phyloP scores from a whole-genome alignment of 2,329 filamentous ascomycete genomes.

The Hymenoscyphus infarciens region DNA sequence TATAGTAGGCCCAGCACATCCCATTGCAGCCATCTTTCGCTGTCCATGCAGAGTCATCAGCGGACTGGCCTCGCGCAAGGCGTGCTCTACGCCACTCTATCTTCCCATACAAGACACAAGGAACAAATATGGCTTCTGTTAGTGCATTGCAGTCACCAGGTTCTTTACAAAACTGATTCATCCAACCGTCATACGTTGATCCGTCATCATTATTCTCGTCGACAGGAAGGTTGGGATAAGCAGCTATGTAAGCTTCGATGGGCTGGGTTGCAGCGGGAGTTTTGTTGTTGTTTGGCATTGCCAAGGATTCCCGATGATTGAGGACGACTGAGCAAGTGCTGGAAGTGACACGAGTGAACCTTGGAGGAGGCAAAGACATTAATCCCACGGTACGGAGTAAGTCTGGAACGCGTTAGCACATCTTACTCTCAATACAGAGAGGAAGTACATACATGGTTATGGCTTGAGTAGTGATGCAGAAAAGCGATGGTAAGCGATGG shows the following conservation, averaged over 20 bases:
- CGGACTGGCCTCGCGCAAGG: slow-evolving; percentile 38
- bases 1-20: slow-evolving; percentile 36
- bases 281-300: not conserved
- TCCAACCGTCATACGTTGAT: slow-evolving; percentile 30
- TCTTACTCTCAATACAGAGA: not conserved
- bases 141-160: slow-evolving; percentile 36
- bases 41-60: slow-evolving; percentile 38
- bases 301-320: not conserved
- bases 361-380: not conserved
- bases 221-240: slow-evolving; percentile 6
- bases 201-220: slow-evolving; percentile 2
- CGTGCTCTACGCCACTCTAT: slow-evolving; percentile 42
- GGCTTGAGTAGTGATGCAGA: not conserved
- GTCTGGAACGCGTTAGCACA: not conserved
- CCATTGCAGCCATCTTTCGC: slow-evolving; percentile 37
- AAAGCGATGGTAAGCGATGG: not conserved
- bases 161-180: slow-evolving; percentile 39
- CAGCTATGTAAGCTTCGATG: not conserved
- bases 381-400: not conserved
- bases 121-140: slow-evolving; percentile 40
- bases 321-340: not conserved
- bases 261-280: not conserved
- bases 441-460: not conserved
- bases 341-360: not conserved
- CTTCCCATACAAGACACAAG: slow-evolving; percentile 43